Percentiles rank a stretch among this genome's conserved stretches.
Evolutionary conservation across 768 basidiomycete genomes (phyloP).

Genomic region (Amanita brunnescens): DNA sequence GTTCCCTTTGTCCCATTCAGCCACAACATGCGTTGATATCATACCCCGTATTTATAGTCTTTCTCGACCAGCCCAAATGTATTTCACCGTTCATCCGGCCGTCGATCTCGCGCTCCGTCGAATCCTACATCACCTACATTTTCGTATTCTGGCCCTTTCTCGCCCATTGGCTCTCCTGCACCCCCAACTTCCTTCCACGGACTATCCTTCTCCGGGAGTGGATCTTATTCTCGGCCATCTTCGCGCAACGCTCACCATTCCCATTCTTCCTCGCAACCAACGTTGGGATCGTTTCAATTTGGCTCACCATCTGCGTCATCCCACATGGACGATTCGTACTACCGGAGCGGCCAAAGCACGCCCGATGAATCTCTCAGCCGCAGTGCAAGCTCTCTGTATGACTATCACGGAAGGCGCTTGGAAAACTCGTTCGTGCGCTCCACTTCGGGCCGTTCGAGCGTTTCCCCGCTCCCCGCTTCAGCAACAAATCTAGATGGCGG

Average conservation of each 20-base stretch:
- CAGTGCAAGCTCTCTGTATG: constrained; percentile 23
- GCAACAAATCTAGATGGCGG: constrained; percentile 2
- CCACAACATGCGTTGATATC: not conserved
- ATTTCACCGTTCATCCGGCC: constrained; percentile 36
- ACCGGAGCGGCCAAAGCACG: constrained; percentile 34
- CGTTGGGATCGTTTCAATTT: not conserved
- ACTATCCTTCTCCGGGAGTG: not conserved
- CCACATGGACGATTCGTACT: constrained; percentile 15
- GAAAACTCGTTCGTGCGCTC: constrained; percentile 21
- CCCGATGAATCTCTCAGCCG: constrained; percentile 22
- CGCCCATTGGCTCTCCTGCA: constrained; percentile 31
- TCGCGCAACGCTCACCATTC: constrained; percentile 54
- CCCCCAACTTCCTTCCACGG: constrained; percentile 13
- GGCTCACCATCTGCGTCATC: constrained; percentile 12
- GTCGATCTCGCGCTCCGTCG: constrained; percentile 59
- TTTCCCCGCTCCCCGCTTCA: constrained; percentile 5
- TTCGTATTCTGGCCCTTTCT: constrained; percentile 18
- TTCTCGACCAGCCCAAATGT: constrained; percentile 31
- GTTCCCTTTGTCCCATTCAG: constrained; percentile 1
- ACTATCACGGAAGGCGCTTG: constrained; percentile 21
- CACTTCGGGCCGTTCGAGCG: not conserved
- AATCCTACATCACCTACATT: constrained; percentile 54
- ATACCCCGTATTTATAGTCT: constrained; percentile 18
- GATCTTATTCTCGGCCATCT: constrained; percentile 44
- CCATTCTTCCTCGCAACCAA: constrained; percentile 16